Percentiles rank a stretch among this genome's conserved stretches.
phyloP scores from a whole-genome alignment of 2,329 filamentous ascomycete genomes.

The Aspergillus amoenus region DNA sequence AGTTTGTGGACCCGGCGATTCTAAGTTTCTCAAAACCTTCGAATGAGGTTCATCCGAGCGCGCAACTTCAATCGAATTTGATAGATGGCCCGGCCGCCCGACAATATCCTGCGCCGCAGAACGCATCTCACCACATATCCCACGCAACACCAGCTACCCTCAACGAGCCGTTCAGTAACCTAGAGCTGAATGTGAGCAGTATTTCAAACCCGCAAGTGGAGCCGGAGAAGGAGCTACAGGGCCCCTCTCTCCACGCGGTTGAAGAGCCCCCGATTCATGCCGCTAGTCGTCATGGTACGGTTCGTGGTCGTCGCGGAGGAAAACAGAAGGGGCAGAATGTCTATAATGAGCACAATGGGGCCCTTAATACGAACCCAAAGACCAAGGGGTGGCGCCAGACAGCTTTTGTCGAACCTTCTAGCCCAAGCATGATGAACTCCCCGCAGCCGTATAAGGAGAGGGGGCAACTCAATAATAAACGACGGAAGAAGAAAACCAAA shows the following conservation, averaged over 20 bases:
- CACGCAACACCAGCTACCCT: conserved; percentile 36
- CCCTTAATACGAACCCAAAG: conserved; percentile 41
- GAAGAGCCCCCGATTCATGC: conserved; percentile 23
- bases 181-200: conserved; percentile 34
- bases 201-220: conserved; percentile 12
- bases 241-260: conserved; percentile 18
- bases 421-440: conserved; percentile 41
- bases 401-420: conserved; percentile 59
- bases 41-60: conserved; percentile 9
- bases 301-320: conserved; percentile 47
- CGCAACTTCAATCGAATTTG: conserved; percentile 21
- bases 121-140: conserved; percentile 21
- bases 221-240: conserved; percentile 20
- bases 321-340: conserved; percentile 43
- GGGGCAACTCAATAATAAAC: conserved; percentile 33
- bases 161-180: conserved; percentile 46
- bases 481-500: conserved; percentile 47
- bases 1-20: conserved; percentile 80
- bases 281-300: conserved; percentile 28
- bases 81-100: conserved; percentile 28
- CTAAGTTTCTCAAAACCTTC: conserved; percentile 59
- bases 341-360: conserved; percentile 33
- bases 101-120: conserved; percentile 13
- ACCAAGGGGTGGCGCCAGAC: conserved; percentile 69
- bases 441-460: conserved; percentile 27